Percentiles rank a stretch among this genome's conserved stretches.
These are phyloP conservation scores for Antrodiella citrinella DNA, from an alignment of 768 basidiomycete species.

Conservation along the genomic window DNA sequence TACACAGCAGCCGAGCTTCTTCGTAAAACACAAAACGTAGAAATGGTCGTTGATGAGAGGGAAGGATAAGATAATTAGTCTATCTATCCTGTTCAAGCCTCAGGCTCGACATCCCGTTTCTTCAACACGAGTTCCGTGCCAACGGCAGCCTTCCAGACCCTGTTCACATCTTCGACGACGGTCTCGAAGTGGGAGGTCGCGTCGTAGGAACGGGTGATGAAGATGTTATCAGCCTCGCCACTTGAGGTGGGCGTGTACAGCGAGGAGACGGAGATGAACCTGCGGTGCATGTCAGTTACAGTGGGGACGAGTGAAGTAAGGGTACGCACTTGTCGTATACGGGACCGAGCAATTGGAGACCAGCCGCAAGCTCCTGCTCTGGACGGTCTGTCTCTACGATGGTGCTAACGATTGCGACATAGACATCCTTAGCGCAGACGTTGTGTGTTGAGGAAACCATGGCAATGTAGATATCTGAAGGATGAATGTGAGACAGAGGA, in stretches of 20 bases:
- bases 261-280: constrained; percentile 85
- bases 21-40: neutral
- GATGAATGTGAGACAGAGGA: constrained; percentile 5
- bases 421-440: constrained; percentile 92
- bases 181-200: constrained; percentile 99
- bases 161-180: constrained; percentile 93
- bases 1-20: neutral
- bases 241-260: constrained; percentile 82
- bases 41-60: neutral
- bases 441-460: constrained; percentile 97
- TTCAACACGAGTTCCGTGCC: constrained; percentile 77
- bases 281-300: constrained; percentile 29
- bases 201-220: constrained; percentile 96
- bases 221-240: constrained; percentile 84
- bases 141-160: constrained; percentile 87
- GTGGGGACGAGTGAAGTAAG: neutral
- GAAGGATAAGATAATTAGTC: neutral
- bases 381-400: constrained; percentile 93
- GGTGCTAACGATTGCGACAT: constrained; percentile 96
- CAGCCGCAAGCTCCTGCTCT: constrained; percentile 88
- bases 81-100: constrained; percentile 27
- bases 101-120: constrained; percentile 72
- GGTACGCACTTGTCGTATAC: constrained; percentile 83
- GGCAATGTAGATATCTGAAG: constrained; percentile 93
- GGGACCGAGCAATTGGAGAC: constrained; percentile 82